Conservation (phyloP, 257 asterid genomes). For the Voacanga thouarsii region DNA sequence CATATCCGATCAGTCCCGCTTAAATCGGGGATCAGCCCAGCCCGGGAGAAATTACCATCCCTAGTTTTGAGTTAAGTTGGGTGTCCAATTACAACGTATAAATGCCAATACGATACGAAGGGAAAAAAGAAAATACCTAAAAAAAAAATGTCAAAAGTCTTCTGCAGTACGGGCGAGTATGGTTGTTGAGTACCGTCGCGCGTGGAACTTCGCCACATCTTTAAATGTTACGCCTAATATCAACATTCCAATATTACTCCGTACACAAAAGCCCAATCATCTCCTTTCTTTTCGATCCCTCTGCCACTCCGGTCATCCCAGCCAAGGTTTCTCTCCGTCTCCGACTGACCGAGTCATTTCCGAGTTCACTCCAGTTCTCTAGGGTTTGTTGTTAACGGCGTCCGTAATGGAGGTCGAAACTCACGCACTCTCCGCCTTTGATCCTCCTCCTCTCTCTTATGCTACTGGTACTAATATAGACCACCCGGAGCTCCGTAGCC, state of each 20-base stretch:
- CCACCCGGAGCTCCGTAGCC: constrained; percentile 24
- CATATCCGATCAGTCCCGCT: too few species aligned
- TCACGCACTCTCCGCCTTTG: constrained; percentile 41
- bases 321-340: background rate
- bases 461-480: constrained; percentile 6
- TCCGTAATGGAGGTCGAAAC: constrained; percentile 57
- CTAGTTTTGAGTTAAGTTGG: too few species aligned
- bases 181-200: background rate
- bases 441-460: constrained; percentile 28
- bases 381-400: constrained; percentile 2
- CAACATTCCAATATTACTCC: too few species aligned
- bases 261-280: background rate
- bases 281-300: background rate
- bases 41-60: too few species aligned
- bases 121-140: too few species aligned
- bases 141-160: background rate
- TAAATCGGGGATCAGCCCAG: too few species aligned
- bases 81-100: too few species aligned
- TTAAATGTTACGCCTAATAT: background rate
- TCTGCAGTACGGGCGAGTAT: background rate
- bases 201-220: background rate
- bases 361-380: constrained; percentile 13
- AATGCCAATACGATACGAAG: too few species aligned
- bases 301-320: background rate
- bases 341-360: constrained; percentile 1